Conservation (phyloP, 176 grass and related monocot genomes). For the Canna indica region DNA sequence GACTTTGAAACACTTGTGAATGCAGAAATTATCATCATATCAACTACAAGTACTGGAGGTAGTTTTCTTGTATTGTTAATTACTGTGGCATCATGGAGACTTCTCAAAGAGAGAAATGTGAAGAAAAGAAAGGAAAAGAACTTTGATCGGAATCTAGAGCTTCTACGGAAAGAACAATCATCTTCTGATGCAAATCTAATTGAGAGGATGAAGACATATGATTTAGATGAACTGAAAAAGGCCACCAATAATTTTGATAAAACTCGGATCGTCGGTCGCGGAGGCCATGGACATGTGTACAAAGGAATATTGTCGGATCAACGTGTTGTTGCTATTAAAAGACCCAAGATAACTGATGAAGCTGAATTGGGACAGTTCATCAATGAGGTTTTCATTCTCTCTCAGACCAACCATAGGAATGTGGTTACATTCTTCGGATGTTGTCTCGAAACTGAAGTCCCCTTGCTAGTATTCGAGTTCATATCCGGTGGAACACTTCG, state of each 20-base stretch:
- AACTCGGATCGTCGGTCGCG: slow-evolving; percentile 2
- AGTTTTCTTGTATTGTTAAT: not conserved
- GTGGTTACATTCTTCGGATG: slow-evolving; percentile 3
- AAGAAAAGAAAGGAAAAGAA: not conserved
- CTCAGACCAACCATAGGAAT: slow-evolving; percentile 12
- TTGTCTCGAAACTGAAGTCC: slow-evolving; percentile 12
- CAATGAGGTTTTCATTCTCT: not conserved
- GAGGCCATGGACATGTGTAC: slow-evolving; percentile 7
- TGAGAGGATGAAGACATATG: slow-evolving; percentile 27
- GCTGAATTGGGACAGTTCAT: not conserved
- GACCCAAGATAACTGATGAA: slow-evolving; percentile 3
- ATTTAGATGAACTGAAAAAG: slow-evolving; percentile 18
- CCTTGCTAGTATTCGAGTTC: slow-evolving; percentile 22
- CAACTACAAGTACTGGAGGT: not conserved
- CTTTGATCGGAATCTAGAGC: not conserved
- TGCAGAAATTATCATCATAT: not conserved
- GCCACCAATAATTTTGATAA: slow-evolving; percentile 19
- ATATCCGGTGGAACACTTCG: slow-evolving; percentile 12
- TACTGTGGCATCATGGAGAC: not conserved
- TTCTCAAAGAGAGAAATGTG: not conserved
- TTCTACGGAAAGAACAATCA: not conserved
- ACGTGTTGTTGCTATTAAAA: slow-evolving; percentile 15
- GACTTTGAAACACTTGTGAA: too few relatives aligned
- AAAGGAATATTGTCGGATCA: slow-evolving; percentile 9
- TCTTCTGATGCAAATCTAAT: slow-evolving; percentile 4